Percentiles rank a stretch among this genome's conserved stretches.
Conservation (phyloP, 371 early-diverging fungal species). For the Funneliformis caledonium region DNA sequence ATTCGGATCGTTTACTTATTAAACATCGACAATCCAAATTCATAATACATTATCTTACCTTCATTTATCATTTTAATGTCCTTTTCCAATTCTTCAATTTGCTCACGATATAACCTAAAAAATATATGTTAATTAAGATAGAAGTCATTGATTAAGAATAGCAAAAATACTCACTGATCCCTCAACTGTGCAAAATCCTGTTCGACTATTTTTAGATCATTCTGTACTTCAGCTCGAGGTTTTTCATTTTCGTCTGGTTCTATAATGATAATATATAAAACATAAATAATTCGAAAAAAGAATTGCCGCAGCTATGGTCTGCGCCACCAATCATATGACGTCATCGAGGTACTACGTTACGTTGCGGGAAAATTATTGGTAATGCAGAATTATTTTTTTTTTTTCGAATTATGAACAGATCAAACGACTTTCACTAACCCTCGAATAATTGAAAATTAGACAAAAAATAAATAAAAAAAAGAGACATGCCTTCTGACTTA, state of each 20-base stretch:
- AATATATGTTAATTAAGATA: neutral
- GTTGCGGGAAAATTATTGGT: slow-evolving; percentile 1
- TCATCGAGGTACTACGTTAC: slow-evolving; percentile 8
- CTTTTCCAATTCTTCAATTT: neutral
- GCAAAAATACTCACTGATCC: slow-evolving; percentile 8
- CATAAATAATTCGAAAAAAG: neutral
- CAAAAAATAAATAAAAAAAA: slow-evolving; percentile 3
- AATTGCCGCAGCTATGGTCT: neutral
- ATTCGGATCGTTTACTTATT: neutral
- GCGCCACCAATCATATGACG: neutral
- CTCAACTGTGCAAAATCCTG: slow-evolving; percentile 10
- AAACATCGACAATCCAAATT: neutral
- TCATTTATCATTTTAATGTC: neutral
- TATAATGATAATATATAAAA: neutral
- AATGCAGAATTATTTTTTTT: neutral
- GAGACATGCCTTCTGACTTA: slow-evolving; percentile 17
- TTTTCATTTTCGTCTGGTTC: slow-evolving; percentile 15
- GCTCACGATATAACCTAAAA: slow-evolving; percentile 11
- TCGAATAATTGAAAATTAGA: neutral
- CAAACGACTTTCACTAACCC: neutral
- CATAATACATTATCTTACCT: neutral
- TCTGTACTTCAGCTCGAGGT: slow-evolving; percentile 7
- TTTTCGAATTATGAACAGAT: neutral
- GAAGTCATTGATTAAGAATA: neutral
- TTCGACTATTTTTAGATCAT: slow-evolving; percentile 13